Evolutionary conservation across 345 rosid species (phyloP), one percentile per base, ranked within the genome.

Genomic region (Schrenkiella parvula): DNA sequence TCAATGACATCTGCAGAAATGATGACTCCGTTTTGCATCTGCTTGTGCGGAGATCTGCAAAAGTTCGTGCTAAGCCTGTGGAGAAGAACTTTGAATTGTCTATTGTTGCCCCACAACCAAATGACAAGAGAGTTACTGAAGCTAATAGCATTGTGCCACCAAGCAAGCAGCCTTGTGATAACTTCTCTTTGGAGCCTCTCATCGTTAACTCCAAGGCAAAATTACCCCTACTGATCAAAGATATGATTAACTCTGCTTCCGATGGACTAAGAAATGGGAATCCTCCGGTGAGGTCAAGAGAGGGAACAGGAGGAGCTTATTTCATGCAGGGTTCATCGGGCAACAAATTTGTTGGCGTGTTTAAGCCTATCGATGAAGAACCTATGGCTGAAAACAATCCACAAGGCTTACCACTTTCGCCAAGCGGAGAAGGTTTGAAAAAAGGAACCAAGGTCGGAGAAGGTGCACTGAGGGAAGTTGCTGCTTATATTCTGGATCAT

Each of bases 271-370:
- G 67, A 68, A 81, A 72, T 9, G 92, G 92, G 31, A 83, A 83
- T 38, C 29, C 71, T 62, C 98, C 98, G 0, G 78, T 88, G 46
- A 78, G 73, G 61, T 88, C 92, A 9, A 72, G 82, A 19, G 98
- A 92, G 79, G 98, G 98, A 2, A 84, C 88, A 2, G 96, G 98
- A 66, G 98, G 98, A 72, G 90, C 88, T 66, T 92, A 92, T 79
- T 84, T 92, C 74, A 92, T 92, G 98, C 92, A 80, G 69, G 84
- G 83, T 68, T 64, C 80, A 19, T 80, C 84, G 0, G 95, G 92
- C 34, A 76, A 81, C 59, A 80, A 82, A 15, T 86, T 82, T 67
- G 83, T 84, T 52, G 85, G 96, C 62, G 92, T 92, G 32, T 89
- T 92, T 75, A 92, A 92, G 84, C 98, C 98, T 26, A 77, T 81